Evolutionary conservation across 441 rosid species (phyloP).

Genomic region (Aleurites moluccanus): DNA sequence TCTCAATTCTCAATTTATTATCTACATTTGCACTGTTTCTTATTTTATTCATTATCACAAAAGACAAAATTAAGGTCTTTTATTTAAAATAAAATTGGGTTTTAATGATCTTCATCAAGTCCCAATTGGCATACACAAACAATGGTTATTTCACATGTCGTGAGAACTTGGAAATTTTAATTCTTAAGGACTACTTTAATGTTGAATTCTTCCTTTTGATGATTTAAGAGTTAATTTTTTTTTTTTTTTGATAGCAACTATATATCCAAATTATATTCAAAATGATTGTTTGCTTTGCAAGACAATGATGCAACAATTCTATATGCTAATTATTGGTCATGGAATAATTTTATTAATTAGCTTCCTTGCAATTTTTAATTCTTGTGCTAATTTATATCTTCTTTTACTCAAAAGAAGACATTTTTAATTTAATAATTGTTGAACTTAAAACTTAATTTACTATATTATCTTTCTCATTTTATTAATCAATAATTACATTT

Average conservation of each 20-base stretch:
- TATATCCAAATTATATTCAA: not conserved
- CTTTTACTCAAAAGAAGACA: not conserved
- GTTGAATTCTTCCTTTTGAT: not conserved
- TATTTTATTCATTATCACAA: too few relatives aligned
- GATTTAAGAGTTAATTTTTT: not conserved
- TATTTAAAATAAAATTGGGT: too few relatives aligned
- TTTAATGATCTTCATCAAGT: too few relatives aligned
- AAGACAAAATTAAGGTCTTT: too few relatives aligned
- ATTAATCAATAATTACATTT: too few relatives aligned
- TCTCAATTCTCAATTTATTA: not conserved
- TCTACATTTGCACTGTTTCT: not conserved
- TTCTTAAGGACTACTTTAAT: not conserved
- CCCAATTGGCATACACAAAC: not conserved
- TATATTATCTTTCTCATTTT: too few relatives aligned
- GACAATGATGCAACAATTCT: not conserved
- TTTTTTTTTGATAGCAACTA: not conserved
- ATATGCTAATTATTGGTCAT: not conserved
- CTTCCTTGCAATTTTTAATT: not conserved
- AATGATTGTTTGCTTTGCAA: conserved; percentile 5
- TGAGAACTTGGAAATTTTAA: not conserved
- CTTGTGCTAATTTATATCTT: too few relatives aligned
- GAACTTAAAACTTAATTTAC: too few relatives aligned
- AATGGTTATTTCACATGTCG: too few relatives aligned
- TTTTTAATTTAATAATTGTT: too few relatives aligned
- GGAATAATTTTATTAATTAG: not conserved